Evolutionary conservation across 495 filamentous ascomycete species (phyloP), one percentile per base, ranked within the genome.

Genomic region (Tuber microsphaerosporum): DNA sequence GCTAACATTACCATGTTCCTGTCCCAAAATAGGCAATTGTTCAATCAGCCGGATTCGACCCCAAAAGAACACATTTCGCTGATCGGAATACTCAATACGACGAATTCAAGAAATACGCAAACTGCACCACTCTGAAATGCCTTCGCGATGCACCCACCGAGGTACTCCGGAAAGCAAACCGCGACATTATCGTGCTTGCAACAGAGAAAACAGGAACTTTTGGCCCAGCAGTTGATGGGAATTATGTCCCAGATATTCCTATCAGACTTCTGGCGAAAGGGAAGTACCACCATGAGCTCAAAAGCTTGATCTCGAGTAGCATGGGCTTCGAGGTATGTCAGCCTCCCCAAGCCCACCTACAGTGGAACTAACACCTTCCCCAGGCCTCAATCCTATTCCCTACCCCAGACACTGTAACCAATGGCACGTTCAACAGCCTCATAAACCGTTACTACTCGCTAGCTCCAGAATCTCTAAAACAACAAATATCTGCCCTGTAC

Each of bases 221-320:
- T 77, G 87, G 87, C 0, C 89, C 89, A 3, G 84, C 85, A 0
- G 87, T 90, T 9, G 91, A 92, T 81, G 89, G 88, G 16, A 77
- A 82, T 19, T 90, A 90, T 75, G 88, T 88, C 2, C 88, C 89
- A 1, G 84, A 83, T 5, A 77, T 88, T 22, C 89, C 90, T 6
- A 86, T 87, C 7, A 84, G 87, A 56, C 84, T 91, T n/a, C 85
- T 93, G 1, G 81, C 86, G 2, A 76, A 87, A 39, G 89, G 88
- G 12, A 83, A 86, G 7, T 91, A 88, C 77, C 86, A 91, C 79
- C 84, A 84, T 22, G 81, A 80, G 45, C 72, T 92, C 16, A 84
- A 83, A 3, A 80, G 92, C 26, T 88, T 92, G 85, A 83, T 88
- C 17, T 10, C 77, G n/a, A 41, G 76, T 16, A 79, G 73, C 68